Evolutionary conservation across 768 basidiomycete genomes (phyloP), one percentile per base, ranked within the genome.

Genomic region (Hemileccinum impolitum): DNA sequence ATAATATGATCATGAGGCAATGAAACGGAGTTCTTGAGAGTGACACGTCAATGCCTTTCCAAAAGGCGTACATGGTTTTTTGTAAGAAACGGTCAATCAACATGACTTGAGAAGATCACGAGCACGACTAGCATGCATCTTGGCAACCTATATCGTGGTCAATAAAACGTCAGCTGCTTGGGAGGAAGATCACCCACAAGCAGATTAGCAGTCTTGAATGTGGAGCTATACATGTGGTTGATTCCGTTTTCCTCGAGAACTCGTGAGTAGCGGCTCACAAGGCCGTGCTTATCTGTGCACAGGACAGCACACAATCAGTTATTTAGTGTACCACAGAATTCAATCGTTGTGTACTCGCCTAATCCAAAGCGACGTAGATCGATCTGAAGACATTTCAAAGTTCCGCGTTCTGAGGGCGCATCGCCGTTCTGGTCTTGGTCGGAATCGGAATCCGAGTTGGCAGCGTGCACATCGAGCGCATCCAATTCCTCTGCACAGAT

Each of bases 171-270:
- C 47, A 26, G 36, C 23, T 41, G 7, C 42, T 25, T 21, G 19
- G 40, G 38, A 56, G 47, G 37, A 45, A 52, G 15, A 45, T 13
- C 26, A 55, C 56, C 21, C 57, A 90, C 87, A 57, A 90, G 71
- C 28, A 91, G 66, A 66, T 91, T 90, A 48, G 88, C 88, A 6
- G 85, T 86, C 69, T 87, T 87, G 63, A 81, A 85, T n/a, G 88
- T 89, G 38, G 86, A 87, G 49, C 82, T 85, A 62, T 90, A 90
- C 79, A 90, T 85, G 61, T 89, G 86, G 68, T 89, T 87, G 62
- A 91, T 84, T 11, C 80, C 79, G 57, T 84, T 84, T 55, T 79
- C 75, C 48, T 85, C 84, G 12, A 90, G 77, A 18, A 87, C 78
- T 8, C 79, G 78, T 18, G 88, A 87, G 61, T 87, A 88, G 34